Evolutionary conservation across 805 yeast genomes (phyloP).

Genomic region (Metschnikowia lachancei): DNA sequence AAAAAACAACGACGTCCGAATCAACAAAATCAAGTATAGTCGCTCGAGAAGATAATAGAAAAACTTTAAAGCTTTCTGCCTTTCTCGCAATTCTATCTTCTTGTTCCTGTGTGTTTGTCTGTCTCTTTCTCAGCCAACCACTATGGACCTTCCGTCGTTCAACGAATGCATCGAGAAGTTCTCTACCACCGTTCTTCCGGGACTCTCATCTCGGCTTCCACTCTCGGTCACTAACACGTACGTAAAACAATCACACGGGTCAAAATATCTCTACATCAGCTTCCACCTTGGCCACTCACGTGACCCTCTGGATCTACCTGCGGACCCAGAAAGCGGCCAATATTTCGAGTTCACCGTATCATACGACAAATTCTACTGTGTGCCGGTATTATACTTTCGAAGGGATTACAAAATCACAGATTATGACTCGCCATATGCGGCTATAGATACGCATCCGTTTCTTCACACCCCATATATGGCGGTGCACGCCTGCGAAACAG

Average conservation of each 20-base stretch:
- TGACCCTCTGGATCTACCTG: neutral
- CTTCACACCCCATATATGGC: slow-evolving; percentile 14
- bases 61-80: too few species aligned
- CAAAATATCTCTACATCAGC: slow-evolving; percentile 10
- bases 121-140: too few species aligned
- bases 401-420: slow-evolving; percentile 7
- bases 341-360: slow-evolving; percentile 28
- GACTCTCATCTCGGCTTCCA: neutral
- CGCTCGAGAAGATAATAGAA: too few species aligned
- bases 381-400: slow-evolving; percentile 32
- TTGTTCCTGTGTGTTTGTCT: too few species aligned
- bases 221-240: slow-evolving; percentile 13
- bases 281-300: neutral
- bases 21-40: too few species aligned
- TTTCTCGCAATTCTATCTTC: too few species aligned
- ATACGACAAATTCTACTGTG: slow-evolving; percentile 29
- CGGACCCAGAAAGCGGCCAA: neutral
- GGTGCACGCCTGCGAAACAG: slow-evolving; percentile 21
- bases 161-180: slow-evolving; percentile 2
- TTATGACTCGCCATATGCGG: slow-evolving; percentile 1
- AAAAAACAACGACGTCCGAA: too few species aligned
- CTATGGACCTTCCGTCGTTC: neutral
- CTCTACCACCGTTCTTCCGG: neutral
- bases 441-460: slow-evolving; percentile 17
- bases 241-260: slow-evolving; percentile 7